A percentile compares a stretch with the other conserved stretches of the same genome.
phyloP scores from a whole-genome alignment of 257 asterid genomes.

The Solanum rostratum region DNA sequence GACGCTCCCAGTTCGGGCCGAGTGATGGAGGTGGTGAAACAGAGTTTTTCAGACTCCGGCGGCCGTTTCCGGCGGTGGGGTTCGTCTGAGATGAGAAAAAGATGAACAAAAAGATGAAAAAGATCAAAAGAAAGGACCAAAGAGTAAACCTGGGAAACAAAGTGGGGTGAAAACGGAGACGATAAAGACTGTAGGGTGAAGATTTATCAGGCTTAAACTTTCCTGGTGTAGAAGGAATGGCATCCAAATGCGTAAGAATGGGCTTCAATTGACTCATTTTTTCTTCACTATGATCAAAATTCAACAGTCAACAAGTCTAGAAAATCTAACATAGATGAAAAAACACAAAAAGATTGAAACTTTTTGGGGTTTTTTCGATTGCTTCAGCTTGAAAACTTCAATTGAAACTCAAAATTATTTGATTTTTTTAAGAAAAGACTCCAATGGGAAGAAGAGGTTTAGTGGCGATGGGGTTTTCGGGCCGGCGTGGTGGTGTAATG shows the following conservation, averaged over 20 bases:
- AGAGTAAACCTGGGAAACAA: slow-evolving; percentile 42
- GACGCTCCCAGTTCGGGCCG: slow-evolving; percentile 41
- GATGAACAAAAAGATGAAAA: slow-evolving; percentile 31
- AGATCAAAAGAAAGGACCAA: slow-evolving; percentile 49
- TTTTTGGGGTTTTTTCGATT: not conserved
- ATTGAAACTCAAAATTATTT: not conserved
- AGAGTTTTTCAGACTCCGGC: slow-evolving; percentile 13
- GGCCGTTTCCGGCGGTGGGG: slow-evolving; percentile 9
- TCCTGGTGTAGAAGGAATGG: slow-evolving; percentile 55
- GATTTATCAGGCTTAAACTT: slow-evolving; percentile 45
- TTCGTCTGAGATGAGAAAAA: slow-evolving; percentile 35
- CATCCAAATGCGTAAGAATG: slow-evolving; percentile 46
- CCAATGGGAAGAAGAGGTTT: not conserved
- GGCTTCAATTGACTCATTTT: slow-evolving; percentile 59
- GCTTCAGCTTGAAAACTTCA: not conserved
- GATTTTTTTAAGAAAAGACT: not conserved
- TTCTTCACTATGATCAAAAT: not conserved
- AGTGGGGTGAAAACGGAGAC: slow-evolving; percentile 43
- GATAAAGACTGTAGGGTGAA: slow-evolving; percentile 39
- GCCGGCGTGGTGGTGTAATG: not conserved
- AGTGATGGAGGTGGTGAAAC: not conserved
- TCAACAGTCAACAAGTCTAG: not conserved
- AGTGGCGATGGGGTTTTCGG: not conserved
- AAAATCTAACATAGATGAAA: not conserved
- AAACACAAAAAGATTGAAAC: not conserved